Conservation (phyloP, 768 basidiomycete species). For the Amanita muscaria region DNA sequence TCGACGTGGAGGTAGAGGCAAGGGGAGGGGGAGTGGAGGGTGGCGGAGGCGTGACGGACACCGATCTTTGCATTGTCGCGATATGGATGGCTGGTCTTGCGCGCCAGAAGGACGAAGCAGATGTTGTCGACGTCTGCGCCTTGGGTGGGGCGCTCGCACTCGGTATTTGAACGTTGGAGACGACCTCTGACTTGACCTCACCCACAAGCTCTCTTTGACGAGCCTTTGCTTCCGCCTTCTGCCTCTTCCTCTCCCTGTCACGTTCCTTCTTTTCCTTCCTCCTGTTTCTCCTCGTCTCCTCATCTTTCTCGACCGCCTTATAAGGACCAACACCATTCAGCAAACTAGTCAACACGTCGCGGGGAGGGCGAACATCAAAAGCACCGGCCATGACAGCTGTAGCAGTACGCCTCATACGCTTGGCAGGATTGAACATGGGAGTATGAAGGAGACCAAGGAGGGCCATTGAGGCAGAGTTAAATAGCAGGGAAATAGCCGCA, state of each 20-base stretch:
- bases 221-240: conserved; percentile 18
- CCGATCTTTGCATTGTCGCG: conserved; percentile 56
- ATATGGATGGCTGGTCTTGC: conserved; percentile 69
- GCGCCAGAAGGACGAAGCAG: conserved; percentile 52
- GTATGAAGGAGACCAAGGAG: conserved; percentile 20
- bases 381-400: conserved; percentile 68
- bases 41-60: conserved; percentile 70
- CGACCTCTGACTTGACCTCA: conserved; percentile 22
- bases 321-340: conserved; percentile 69
- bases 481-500: conserved; percentile 27
- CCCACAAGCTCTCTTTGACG: conserved; percentile 24
- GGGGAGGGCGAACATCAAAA: conserved; percentile 57
- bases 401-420: conserved; percentile 51
- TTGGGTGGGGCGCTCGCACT: conserved; percentile 21
- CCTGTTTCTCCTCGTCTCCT: conserved; percentile 44
- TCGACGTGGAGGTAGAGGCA: conserved; percentile 59
- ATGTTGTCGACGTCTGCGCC: conserved; percentile 18
- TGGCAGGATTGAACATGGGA: conserved; percentile 25
- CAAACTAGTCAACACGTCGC: conserved; percentile 74
- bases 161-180: conserved; percentile 18
- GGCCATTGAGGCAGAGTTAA: conserved; percentile 27
- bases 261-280: conserved; percentile 48
- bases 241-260: conserved; percentile 39
- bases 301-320: conserved; percentile 52
- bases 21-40: conserved; percentile 30